These are phyloP conservation scores for Glonium stellatum DNA, from an alignment of 495 filamentous ascomycete genomes.

Conservation along the genomic window DNA sequence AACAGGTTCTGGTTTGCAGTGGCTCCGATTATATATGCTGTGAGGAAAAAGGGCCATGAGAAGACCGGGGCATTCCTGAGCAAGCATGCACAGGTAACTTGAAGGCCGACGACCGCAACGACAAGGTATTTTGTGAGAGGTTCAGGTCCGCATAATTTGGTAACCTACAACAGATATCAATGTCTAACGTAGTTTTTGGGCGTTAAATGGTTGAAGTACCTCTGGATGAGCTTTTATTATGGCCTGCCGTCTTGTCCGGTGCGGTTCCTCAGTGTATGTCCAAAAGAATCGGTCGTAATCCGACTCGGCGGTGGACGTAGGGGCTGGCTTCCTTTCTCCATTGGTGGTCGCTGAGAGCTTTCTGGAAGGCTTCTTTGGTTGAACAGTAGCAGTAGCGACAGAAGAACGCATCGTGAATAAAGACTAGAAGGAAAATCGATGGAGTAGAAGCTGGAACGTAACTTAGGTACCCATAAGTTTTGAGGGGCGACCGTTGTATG, in stretches of 20 bases:
- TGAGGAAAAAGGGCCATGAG: constrained; percentile 74
- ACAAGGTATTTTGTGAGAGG: constrained; percentile 94
- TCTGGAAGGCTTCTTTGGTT: constrained; percentile 12
- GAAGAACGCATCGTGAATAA: constrained; percentile 23
- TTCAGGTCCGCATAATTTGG: constrained; percentile 95
- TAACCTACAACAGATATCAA: constrained; percentile 53
- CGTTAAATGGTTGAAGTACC: constrained; percentile 43
- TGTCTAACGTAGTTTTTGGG: background rate
- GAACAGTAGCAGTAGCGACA: constrained; percentile 26
- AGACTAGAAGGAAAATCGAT: background rate
- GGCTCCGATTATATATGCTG: constrained; percentile 87
- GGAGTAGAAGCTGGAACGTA: background rate
- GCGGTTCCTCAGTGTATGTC: constrained; percentile 98
- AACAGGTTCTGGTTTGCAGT: constrained; percentile 99
- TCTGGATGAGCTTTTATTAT: constrained; percentile 99
- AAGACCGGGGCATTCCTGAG: constrained; percentile 74
- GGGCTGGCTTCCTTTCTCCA: background rate
- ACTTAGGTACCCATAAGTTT: background rate
- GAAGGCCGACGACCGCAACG: constrained; percentile 72
- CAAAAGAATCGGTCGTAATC: constrained; percentile 63
- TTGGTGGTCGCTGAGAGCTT: constrained; percentile 1
- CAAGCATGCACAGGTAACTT: constrained; percentile 70
- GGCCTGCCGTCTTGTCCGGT: constrained; percentile 77
- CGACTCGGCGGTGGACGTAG: background rate
- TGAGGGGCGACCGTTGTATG: background rate